A percentile compares a stretch with the other conserved stretches of the same genome.
Conservation (phyloP, 139 green algal species). For the Chlorella vulgaris region DNA sequence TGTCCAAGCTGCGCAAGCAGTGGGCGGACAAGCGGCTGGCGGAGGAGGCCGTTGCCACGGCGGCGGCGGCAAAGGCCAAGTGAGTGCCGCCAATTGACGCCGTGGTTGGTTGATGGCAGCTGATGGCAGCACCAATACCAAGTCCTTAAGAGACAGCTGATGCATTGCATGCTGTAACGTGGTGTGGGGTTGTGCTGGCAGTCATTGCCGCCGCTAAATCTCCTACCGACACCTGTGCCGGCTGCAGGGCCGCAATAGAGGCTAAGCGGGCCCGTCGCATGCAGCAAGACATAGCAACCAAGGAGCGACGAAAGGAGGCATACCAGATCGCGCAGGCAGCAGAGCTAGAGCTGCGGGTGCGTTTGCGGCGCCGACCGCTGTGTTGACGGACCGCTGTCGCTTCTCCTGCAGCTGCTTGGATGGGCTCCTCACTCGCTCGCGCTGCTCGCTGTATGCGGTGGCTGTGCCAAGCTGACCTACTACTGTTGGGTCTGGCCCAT, state of each 20-base stretch:
- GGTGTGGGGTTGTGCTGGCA: too few species aligned
- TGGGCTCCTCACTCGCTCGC: background rate
- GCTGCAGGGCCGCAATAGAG: conserved; percentile 7
- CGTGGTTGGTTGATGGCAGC: too few species aligned
- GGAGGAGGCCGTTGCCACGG: conserved; percentile 2
- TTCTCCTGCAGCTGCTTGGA: too few species aligned
- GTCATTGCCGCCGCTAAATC: too few species aligned
- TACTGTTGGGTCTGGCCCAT: too few species aligned
- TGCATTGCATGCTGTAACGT: background rate
- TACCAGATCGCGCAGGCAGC: background rate
- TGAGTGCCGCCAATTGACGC: background rate
- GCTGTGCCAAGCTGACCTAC: too few species aligned
- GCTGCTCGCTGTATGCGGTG: background rate
- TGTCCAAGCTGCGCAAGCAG: conserved; percentile 27
- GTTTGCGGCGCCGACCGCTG: too few species aligned
- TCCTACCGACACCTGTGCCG: too few species aligned
- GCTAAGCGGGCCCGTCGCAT: conserved; percentile 1
- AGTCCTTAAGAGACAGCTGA: too few species aligned
- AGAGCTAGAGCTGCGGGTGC: conserved; percentile 2
- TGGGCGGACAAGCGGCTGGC: conserved; percentile 12
- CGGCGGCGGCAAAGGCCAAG: background rate
- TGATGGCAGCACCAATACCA: too few species aligned
- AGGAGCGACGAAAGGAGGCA: background rate
- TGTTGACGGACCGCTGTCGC: too few species aligned
- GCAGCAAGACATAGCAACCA: conserved; percentile 3